Percentiles rank a stretch among this genome's conserved stretches.
phyloP scores from a whole-genome alignment of 441 rosid species.

The Raphanus hybrid region DNA sequence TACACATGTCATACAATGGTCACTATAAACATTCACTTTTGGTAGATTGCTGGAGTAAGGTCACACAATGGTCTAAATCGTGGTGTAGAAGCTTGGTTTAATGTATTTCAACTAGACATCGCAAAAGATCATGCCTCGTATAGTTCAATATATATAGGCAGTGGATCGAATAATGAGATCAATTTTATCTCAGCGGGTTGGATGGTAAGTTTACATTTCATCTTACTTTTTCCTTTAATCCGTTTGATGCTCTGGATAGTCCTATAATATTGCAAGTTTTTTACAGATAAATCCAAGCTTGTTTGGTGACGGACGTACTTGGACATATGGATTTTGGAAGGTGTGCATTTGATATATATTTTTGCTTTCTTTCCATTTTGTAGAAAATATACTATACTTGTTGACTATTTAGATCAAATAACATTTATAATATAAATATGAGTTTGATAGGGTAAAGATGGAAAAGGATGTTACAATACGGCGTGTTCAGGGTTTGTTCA shows the following conservation, averaged over 20 bases:
- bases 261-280: neutral
- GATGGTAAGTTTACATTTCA: constrained; percentile 12
- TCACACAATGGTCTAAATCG: neutral
- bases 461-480: constrained; percentile 15
- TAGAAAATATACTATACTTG: neutral
- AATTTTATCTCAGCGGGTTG: neutral
- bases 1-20: neutral
- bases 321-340: constrained; percentile 30
- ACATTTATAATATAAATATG: neutral
- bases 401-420: neutral
- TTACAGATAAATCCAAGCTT: constrained; percentile 1
- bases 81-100: neutral
- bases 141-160: constrained; percentile 11
- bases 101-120: neutral
- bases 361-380: too few species aligned
- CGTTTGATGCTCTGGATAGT: neutral
- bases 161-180: neutral
- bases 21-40: neutral
- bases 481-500: constrained; percentile 20
- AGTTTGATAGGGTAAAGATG: constrained; percentile 17
- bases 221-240: neutral
- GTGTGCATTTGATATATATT: neutral
- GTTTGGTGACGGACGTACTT: neutral
- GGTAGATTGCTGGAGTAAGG: constrained; percentile 13
- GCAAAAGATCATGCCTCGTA: constrained; percentile 26